Evolutionary conservation across 2,329 filamentous ascomycete species (phyloP).

Genomic region (Albifimbria verrucaria): DNA sequence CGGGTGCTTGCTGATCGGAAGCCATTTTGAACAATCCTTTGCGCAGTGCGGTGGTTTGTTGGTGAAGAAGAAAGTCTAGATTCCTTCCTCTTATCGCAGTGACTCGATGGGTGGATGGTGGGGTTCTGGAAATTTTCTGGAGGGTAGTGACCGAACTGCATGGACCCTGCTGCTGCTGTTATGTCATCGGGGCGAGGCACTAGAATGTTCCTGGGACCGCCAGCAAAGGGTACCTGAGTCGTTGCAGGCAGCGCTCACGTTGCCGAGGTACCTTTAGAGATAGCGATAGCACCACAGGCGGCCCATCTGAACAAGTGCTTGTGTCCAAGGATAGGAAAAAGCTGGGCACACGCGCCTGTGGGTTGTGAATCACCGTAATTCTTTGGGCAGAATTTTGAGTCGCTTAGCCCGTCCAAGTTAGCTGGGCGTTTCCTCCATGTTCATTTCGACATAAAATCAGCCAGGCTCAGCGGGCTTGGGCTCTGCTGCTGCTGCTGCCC

Average conservation of each 20-base stretch:
- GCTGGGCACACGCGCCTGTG: too few relatives aligned
- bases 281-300: too few relatives aligned
- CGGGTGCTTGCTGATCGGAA: constrained; percentile 33
- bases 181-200: constrained; percentile 22
- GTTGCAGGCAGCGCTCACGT: too few relatives aligned
- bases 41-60: constrained; percentile 14
- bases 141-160: constrained; percentile 14
- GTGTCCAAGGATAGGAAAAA: too few relatives aligned
- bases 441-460: constrained; percentile 49
- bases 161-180: too few relatives aligned
- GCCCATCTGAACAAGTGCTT: too few relatives aligned
- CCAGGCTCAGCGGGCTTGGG: constrained; percentile 45
- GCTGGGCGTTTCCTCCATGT: too few relatives aligned
- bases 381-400: too few relatives aligned
- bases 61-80: background rate
- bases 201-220: constrained; percentile 3
- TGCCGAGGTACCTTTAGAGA: too few relatives aligned
- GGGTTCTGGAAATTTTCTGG: constrained; percentile 27
- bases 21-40: constrained; percentile 34
- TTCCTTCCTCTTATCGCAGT: constrained; percentile 1
- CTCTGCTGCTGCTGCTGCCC: constrained; percentile 45
- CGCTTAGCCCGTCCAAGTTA: too few relatives aligned
- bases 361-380: too few relatives aligned
- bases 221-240: background rate
- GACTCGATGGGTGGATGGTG: constrained; percentile 24